These are phyloP conservation scores for Magnolia officinalis DNA, from an alignment of 164 flowering plant genomes.

Conservation along the genomic window DNA sequence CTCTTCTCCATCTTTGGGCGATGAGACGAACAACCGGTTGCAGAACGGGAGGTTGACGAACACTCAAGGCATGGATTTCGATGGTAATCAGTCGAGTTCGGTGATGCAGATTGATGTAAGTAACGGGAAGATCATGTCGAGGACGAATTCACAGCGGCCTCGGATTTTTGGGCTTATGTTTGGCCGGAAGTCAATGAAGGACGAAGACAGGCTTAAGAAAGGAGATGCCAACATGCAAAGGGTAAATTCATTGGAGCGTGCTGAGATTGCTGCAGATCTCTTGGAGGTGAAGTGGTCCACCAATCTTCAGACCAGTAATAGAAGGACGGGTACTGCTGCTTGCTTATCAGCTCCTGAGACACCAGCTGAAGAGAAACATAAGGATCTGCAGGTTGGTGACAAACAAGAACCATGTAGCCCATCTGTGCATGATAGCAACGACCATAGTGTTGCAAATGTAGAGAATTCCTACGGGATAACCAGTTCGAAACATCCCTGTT, in stretches of 20 bases:
- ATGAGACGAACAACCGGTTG: constrained; percentile 28
- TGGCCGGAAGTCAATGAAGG: constrained; percentile 53
- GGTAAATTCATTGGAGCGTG: constrained; percentile 61
- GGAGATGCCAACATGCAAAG: constrained; percentile 32
- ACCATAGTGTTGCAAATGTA: not conserved
- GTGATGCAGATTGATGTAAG: constrained; percentile 24
- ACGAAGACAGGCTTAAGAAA: constrained; percentile 19
- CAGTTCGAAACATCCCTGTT: not conserved
- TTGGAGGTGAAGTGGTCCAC: constrained; percentile 91
- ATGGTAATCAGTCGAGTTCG: constrained; percentile 16
- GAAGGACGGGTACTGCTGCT: constrained; percentile 25
- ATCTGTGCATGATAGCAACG: not conserved
- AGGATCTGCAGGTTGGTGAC: constrained; percentile 15
- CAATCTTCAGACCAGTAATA: constrained; percentile 31
- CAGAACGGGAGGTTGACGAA: constrained; percentile 22
- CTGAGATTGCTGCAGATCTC: constrained; percentile 85
- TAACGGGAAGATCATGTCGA: constrained; percentile 37
- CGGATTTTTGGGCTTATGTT: constrained; percentile 62
- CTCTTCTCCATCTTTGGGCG: constrained; percentile 14
- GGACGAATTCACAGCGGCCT: constrained; percentile 40
- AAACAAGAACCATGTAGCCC: constrained; percentile 7
- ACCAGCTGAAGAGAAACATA: constrained; percentile 14
- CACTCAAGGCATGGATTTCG: constrained; percentile 42
- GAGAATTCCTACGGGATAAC: constrained; percentile 4
- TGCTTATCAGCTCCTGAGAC: constrained; percentile 11